Conservation (phyloP, 1,139 yeast genomes). For the Diutina rugosa region DNA sequence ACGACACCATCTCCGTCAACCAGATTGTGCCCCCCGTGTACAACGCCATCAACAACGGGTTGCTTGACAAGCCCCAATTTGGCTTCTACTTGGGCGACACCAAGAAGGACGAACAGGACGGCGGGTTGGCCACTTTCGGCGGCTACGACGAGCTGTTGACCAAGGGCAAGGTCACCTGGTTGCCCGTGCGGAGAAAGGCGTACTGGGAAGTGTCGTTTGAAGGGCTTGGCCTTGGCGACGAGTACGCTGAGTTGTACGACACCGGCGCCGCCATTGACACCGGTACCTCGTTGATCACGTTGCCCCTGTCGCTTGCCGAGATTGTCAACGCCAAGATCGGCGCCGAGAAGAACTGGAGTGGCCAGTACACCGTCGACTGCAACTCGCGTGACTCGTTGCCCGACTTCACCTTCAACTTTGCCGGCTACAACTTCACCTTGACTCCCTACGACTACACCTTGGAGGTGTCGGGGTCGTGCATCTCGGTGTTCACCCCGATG, state of each 20-base stretch:
- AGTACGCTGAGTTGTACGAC: slow-evolving; percentile 65
- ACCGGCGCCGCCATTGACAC: slow-evolving; percentile 98
- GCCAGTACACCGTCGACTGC: slow-evolving; percentile 91
- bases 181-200: slow-evolving; percentile 98
- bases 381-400: slow-evolving; percentile 71
- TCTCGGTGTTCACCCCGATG: slow-evolving; percentile 92
- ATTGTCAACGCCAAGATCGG: slow-evolving; percentile 91
- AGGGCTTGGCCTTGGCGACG: slow-evolving; percentile 83
- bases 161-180: slow-evolving; percentile 78
- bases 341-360: slow-evolving; percentile 93
- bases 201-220: slow-evolving; percentile 97
- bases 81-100: slow-evolving; percentile 84
- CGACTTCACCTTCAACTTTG: slow-evolving; percentile 78
- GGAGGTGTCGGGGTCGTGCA: slow-evolving; percentile 89
- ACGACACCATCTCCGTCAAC: slow-evolving; percentile 80
- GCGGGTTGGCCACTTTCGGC: slow-evolving; percentile 92
- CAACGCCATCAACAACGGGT: slow-evolving; percentile 71
- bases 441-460: slow-evolving; percentile 81
- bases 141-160: slow-evolving; percentile 71
- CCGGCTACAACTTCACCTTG: slow-evolving; percentile 84
- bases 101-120: slow-evolving; percentile 42
- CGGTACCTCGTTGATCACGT: slow-evolving; percentile 90
- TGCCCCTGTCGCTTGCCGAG: slow-evolving; percentile 92
- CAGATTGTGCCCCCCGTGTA: slow-evolving; percentile 86
- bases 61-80: slow-evolving; percentile 73